Base-by-base conservation (phyloP, 768 basidiomycete species). In the Suillus decipiens region DNA sequence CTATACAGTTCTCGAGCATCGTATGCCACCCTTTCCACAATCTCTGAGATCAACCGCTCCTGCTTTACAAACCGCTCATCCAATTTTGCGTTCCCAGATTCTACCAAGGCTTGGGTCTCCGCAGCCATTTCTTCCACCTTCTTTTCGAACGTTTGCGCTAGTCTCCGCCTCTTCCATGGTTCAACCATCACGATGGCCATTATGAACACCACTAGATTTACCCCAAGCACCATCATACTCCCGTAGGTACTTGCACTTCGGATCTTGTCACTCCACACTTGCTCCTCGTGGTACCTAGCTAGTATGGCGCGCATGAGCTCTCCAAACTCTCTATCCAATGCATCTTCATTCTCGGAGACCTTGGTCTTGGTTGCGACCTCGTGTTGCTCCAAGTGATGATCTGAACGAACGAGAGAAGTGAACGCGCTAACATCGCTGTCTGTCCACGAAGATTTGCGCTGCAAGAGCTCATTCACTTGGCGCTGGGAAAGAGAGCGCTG, bases 181-280 rank as follows among this genome's bases (percentile, higher is more conserved):
- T 99, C 97, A 61, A 99, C 94, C 59, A 96, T 77, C 15, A 92
- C 73, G 67, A 98, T 93, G 10, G 97, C 96, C 64, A 90, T 77
- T 62, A 99, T 76, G 74, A 99, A 99, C 55, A 99, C 90, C 60
- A 92, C 65, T 77, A 99, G 76, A 76, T 99, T 99, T 65, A 96
- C 84, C 14, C 87, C 89, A 28, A 98, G 82, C 60, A 87, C 96
- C 6, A 88, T 89, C 63, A 98, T 79, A 45, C 89, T 90, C 3
- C 95, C 96, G 73, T 98, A 98, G 5, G 97, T 98, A 65, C 93
- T 95, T 33, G 91, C 90, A 68, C 92, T 94, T 41, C 97, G 87
- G 64, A 99, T 97, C 78, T 99, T 99, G 81, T 99, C 96, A 60
- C 93, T 95, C 97, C 97, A 99, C 2, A 98, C 87, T 74, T 99